phyloP scores from a whole-genome alignment of 257 asterid genomes.

The Buddleja alternifolia region DNA sequence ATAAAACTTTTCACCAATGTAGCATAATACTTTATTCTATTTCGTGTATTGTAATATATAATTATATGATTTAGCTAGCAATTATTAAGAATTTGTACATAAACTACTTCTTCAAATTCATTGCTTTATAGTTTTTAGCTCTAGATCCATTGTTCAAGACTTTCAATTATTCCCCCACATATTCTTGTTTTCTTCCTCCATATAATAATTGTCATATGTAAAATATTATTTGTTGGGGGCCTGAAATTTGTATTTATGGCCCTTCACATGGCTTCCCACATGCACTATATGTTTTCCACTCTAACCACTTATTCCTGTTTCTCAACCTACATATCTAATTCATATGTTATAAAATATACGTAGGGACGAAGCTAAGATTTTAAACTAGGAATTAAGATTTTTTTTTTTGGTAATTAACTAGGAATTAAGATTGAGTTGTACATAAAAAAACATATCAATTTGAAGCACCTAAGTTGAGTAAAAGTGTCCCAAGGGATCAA shows the following conservation, averaged over 20 bases:
- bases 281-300: slow-evolving; percentile 35
- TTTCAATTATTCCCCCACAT: slow-evolving; percentile 50
- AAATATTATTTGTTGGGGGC: too few species aligned
- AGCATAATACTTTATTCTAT: too few species aligned
- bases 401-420: too few species aligned
- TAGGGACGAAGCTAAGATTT: too few species aligned
- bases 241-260: slow-evolving; percentile 26
- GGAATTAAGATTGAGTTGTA: too few species aligned
- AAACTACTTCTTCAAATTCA: slow-evolving; percentile 21
- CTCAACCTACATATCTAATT: slow-evolving; percentile 10
- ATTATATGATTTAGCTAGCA: too few species aligned
- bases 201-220: slow-evolving; percentile 22
- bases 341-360: background rate
- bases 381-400: too few species aligned
- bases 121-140: slow-evolving; percentile 27
- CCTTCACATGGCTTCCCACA: slow-evolving; percentile 69
- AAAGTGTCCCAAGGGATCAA: too few species aligned
- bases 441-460: too few species aligned
- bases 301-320: slow-evolving; percentile 28
- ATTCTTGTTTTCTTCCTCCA: slow-evolving; percentile 33
- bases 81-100: background rate
- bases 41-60: too few species aligned
- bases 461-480: too few species aligned
- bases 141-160: slow-evolving; percentile 38
- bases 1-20: too few species aligned